phyloP scores from a whole-genome alignment of 352 stramenopile genomes.

The Phytophthora melonis region DNA sequence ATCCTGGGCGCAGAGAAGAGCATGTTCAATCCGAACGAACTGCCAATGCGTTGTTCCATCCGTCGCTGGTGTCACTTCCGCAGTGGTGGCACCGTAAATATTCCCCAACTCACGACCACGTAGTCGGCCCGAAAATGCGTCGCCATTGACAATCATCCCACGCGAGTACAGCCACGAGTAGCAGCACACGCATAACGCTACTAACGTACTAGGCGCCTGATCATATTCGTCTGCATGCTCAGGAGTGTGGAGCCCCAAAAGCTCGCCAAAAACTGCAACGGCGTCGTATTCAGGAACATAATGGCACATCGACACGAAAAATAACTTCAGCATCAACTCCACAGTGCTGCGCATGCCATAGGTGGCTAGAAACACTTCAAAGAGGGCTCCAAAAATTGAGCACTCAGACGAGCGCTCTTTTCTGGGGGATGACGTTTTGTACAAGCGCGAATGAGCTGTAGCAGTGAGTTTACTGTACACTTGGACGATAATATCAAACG shows the following conservation, averaged over 20 bases:
- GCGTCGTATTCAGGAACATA: constrained; percentile 60
- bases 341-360: constrained; percentile 66
- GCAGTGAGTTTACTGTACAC: constrained; percentile 60
- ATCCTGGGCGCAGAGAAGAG: constrained; percentile 73
- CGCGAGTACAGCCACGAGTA: constrained; percentile 72
- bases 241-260: constrained; percentile 59
- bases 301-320: constrained; percentile 71
- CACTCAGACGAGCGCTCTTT: constrained; percentile 16
- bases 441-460: constrained; percentile 53
- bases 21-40: constrained; percentile 62
- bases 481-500: constrained; percentile 61
- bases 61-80: constrained; percentile 22
- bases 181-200: constrained; percentile 61
- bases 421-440: constrained; percentile 39
- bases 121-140: constrained; percentile 25
- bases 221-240: constrained; percentile 41
- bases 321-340: constrained; percentile 69
- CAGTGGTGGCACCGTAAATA: background rate
- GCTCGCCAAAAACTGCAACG: constrained; percentile 72
- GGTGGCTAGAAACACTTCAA: constrained; percentile 51
- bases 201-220: constrained; percentile 55
- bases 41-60: constrained; percentile 62
- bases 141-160: constrained; percentile 66
- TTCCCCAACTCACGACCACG: constrained; percentile 6
- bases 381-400: constrained; percentile 58